Evolutionary conservation across 1,284 basidiomycete species (phyloP).

Genomic region (Boletellus deceptivus): DNA sequence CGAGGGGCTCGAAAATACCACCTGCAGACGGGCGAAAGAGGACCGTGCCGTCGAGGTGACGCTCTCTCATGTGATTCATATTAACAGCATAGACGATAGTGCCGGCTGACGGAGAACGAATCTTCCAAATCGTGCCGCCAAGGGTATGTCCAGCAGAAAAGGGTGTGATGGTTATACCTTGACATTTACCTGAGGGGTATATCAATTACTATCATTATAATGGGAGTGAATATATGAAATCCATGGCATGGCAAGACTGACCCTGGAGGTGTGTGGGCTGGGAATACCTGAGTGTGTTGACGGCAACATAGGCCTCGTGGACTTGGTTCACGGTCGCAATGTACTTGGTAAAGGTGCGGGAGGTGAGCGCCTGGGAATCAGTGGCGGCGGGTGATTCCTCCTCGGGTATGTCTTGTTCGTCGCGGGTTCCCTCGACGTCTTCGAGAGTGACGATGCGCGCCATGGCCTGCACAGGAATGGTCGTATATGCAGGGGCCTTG

Average conservation of each 20-base stretch:
- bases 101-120: conserved; percentile 93
- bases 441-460: conserved; percentile 86
- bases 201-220: conserved; percentile 1
- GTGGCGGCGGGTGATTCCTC: conserved; percentile 24
- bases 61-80: conserved; percentile 95
- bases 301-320: conserved; percentile 91
- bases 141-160: conserved; percentile 96
- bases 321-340: conserved; percentile 82
- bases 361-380: conserved; percentile 22
- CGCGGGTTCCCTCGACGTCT: conserved; percentile 76
- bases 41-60: conserved; percentile 94
- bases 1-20: conserved; percentile 84
- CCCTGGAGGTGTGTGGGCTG: conserved; percentile 96
- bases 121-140: conserved; percentile 98
- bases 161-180: conserved; percentile 92
- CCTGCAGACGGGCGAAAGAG: conserved; percentile 69
- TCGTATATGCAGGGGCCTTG: conserved; percentile 92
- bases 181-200: conserved; percentile 67
- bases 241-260: conserved; percentile 33
- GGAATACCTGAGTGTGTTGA: conserved; percentile 92
- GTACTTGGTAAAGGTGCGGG: conserved; percentile 47
- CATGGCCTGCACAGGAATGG: conserved; percentile 96
- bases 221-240: conserved; percentile 6
- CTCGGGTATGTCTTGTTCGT: conserved; percentile 68
- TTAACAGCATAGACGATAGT: conserved; percentile 96